Conservation (phyloP, 352 stramenopile species). For the Pythium grandisporangium region DNA sequence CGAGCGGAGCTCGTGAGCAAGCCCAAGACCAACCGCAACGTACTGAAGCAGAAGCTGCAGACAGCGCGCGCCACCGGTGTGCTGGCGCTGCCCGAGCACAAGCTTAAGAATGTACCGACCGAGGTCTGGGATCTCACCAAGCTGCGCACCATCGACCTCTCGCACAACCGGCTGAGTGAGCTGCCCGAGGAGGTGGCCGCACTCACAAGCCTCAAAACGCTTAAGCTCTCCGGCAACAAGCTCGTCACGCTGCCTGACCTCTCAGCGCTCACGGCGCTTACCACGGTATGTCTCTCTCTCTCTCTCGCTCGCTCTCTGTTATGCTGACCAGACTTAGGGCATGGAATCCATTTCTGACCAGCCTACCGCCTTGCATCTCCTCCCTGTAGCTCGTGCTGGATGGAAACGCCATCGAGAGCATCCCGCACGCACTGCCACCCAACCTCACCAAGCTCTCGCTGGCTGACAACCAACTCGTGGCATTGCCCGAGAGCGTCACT, state of each 20-base stretch:
- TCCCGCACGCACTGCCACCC: slow-evolving; percentile 43
- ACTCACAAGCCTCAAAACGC: slow-evolving; percentile 51
- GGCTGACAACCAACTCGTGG: slow-evolving; percentile 39
- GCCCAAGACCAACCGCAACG: slow-evolving; percentile 64
- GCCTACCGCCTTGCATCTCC: too few species aligned
- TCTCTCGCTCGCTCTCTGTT: too few species aligned
- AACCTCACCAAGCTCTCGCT: slow-evolving; percentile 75
- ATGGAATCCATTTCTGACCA: too few species aligned
- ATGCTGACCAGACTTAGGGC: too few species aligned
- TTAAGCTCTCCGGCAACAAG: slow-evolving; percentile 61
- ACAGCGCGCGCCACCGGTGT: slow-evolving; percentile 48
- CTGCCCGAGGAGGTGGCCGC: slow-evolving; percentile 27
- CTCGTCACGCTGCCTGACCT: slow-evolving; percentile 54
- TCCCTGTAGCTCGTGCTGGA: slow-evolving; percentile 76
- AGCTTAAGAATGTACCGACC: slow-evolving; percentile 61
- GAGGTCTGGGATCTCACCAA: slow-evolving; percentile 40
- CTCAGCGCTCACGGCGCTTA: slow-evolving; percentile 51
- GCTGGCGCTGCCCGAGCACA: slow-evolving; percentile 58
- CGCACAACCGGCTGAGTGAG: slow-evolving; percentile 47
- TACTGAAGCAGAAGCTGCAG: slow-evolving; percentile 75
- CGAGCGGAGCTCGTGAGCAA: slow-evolving; percentile 68
- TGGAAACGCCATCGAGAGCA: slow-evolving; percentile 48
- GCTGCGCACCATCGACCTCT: slow-evolving; percentile 67
- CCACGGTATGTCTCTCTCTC: slow-evolving; percentile 51
- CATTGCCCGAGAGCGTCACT: slow-evolving; percentile 35